Evolutionary conservation across 2,329 filamentous ascomycete genomes (phyloP).

Genomic region (Fonsecaea pedrosoi): DNA sequence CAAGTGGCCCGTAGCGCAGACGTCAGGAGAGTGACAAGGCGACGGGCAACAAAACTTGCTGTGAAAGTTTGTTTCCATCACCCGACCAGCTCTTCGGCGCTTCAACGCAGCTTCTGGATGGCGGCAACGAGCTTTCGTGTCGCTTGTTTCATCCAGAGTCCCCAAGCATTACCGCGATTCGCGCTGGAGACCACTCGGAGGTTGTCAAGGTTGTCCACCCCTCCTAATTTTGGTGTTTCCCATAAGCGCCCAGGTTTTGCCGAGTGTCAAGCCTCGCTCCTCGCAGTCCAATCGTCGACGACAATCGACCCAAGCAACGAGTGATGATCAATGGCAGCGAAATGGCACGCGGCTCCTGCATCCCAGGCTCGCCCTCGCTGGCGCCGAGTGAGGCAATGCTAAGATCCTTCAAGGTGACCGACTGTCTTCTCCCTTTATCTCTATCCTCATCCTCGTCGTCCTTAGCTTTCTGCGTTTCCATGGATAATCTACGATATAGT

Average conservation of each 20-base stretch:
- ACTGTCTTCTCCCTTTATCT: conserved; percentile 8
- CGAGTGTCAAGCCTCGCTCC: conserved; percentile 29
- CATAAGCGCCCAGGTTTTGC: conserved; percentile 35
- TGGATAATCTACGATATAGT: neutral
- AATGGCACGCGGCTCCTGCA: conserved; percentile 7
- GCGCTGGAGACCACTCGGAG: conserved; percentile 7
- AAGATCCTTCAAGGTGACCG: conserved; percentile 22
- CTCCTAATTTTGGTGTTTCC: conserved; percentile 26
- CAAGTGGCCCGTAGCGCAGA: neutral
- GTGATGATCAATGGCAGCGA: conserved; percentile 27
- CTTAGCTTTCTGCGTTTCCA: conserved; percentile 14
- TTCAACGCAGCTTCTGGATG: conserved; percentile 25
- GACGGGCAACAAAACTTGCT: too few relatives aligned
- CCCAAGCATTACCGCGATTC: conserved; percentile 16
- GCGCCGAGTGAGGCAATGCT: conserved; percentile 28
- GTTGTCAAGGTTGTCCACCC: neutral
- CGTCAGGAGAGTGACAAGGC: neutral
- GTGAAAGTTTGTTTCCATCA: conserved; percentile 4
- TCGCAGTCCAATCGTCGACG: conserved; percentile 32
- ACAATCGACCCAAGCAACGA: conserved; percentile 34
- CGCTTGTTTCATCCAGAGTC: conserved; percentile 32
- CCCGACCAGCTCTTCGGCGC: conserved; percentile 16
- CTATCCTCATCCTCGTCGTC: conserved; percentile 14
- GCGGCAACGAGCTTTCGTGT: conserved; percentile 23
- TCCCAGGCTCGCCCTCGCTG: conserved; percentile 19